A percentile compares a stretch with the other conserved stretches of the same genome.
These are phyloP conservation scores for Quillaja saponaria DNA, from an alignment of 306 rosid species.

Conservation along the genomic window DNA sequence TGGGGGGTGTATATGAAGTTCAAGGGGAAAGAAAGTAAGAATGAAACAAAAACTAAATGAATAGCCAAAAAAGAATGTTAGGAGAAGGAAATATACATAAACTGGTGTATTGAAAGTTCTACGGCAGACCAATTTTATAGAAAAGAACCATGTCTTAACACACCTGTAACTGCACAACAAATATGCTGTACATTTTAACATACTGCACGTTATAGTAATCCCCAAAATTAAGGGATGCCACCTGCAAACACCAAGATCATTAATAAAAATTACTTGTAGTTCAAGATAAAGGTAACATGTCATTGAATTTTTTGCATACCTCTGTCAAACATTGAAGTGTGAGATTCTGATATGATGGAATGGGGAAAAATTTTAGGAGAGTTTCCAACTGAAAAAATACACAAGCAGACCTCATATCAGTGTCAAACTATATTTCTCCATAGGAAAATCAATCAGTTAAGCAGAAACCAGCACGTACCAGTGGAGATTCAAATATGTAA, in stretches of 20 bases:
- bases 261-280: conserved; percentile 7
- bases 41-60: background rate
- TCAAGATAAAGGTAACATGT: background rate
- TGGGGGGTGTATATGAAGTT: background rate
- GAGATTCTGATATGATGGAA: conserved; percentile 82
- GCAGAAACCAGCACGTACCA: conserved; percentile 55
- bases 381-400: conserved; percentile 79
- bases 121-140: background rate
- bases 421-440: background rate
- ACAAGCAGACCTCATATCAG: conserved; percentile 8
- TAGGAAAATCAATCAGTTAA: background rate
- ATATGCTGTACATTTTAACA: conserved; percentile 82
- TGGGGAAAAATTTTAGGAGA: conserved; percentile 81
- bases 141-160: conserved; percentile 17
- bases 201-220: conserved; percentile 74
- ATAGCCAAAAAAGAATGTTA: background rate
- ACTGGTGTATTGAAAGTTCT: background rate
- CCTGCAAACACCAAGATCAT: conserved; percentile 50
- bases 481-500: conserved; percentile 89
- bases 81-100: background rate
- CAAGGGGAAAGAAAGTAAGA: background rate
- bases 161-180: conserved; percentile 93
- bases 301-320: conserved; percentile 42
- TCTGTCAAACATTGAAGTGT: conserved; percentile 91
- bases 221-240: conserved; percentile 85